phyloP scores from a whole-genome alignment of 768 basidiomycete species.

The Pulveroboletus frians region DNA sequence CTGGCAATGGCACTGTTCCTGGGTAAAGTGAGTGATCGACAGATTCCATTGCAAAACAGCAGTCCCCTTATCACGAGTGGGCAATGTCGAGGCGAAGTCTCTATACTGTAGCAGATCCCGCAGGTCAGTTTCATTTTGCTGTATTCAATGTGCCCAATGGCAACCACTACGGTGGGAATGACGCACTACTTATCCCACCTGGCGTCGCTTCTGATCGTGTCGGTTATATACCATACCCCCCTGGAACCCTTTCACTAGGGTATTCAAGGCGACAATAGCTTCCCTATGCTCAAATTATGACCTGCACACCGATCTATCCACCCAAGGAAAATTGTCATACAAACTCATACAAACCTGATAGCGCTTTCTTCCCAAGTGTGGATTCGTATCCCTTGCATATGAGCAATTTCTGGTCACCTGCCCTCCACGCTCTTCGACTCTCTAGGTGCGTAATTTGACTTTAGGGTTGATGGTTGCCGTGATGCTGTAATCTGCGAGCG shows the following conservation, averaged over 20 bases:
- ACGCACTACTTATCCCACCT: neutral
- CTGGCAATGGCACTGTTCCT: constrained; percentile 3
- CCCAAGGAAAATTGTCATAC: neutral
- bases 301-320: neutral
- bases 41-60: constrained; percentile 1
- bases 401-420: too few species aligned
- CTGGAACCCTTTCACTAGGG: constrained; percentile 5
- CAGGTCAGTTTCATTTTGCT: neutral
- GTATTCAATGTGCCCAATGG: neutral
- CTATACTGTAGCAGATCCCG: constrained; percentile 1
- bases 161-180: constrained; percentile 3
- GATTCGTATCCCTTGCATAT: neutral
- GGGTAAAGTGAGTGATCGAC: constrained; percentile 1
- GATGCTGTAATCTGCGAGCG: neutral
- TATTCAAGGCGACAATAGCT: neutral
- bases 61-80: neutral
- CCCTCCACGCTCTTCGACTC: neutral
- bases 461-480: neutral
- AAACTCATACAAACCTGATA: neutral
- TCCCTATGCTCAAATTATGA: neutral
- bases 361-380: neutral
- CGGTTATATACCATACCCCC: neutral
- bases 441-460: neutral
- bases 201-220: constrained; percentile 1
- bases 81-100: constrained; percentile 6